Conservation (phyloP, 2,329 filamentous ascomycete species). For the Fusarium anguioides region DNA sequence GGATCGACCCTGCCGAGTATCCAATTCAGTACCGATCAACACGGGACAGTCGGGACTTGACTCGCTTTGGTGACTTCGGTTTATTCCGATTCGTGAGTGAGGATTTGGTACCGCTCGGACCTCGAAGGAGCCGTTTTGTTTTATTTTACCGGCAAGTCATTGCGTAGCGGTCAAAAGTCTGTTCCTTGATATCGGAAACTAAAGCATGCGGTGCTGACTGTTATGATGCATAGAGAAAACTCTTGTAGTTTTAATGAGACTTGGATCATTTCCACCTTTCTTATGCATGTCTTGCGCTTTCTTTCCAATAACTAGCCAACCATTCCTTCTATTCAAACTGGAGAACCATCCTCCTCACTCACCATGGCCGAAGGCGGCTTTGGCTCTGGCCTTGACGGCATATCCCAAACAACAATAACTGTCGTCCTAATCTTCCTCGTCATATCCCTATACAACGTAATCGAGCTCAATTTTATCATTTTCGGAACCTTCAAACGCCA, state of each 20-base stretch:
- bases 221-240: neutral
- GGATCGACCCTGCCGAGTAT: neutral
- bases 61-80: neutral
- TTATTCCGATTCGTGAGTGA: slow-evolving; percentile 9
- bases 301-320: too few species aligned
- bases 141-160: too few species aligned
- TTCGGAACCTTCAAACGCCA: slow-evolving; percentile 51
- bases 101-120: neutral
- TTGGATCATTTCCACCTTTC: too few species aligned
- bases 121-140: neutral
- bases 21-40: neutral
- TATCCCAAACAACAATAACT: slow-evolving; percentile 33
- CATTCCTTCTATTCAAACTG: neutral
- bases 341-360: too few species aligned
- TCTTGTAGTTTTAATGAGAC: too few species aligned
- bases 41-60: slow-evolving; percentile 10
- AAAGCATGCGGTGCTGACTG: neutral
- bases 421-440: slow-evolving; percentile 48
- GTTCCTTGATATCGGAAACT: too few species aligned
- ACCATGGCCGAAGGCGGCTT: slow-evolving; percentile 35
- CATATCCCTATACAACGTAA: slow-evolving; percentile 51
- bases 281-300: too few species aligned
- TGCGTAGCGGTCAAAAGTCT: slow-evolving; percentile 19
- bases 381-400: slow-evolving; percentile 40
- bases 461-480: slow-evolving; percentile 52